Evolutionary conservation across 495 filamentous ascomycete species (phyloP).

Genomic region (Podospora anserina): DNA sequence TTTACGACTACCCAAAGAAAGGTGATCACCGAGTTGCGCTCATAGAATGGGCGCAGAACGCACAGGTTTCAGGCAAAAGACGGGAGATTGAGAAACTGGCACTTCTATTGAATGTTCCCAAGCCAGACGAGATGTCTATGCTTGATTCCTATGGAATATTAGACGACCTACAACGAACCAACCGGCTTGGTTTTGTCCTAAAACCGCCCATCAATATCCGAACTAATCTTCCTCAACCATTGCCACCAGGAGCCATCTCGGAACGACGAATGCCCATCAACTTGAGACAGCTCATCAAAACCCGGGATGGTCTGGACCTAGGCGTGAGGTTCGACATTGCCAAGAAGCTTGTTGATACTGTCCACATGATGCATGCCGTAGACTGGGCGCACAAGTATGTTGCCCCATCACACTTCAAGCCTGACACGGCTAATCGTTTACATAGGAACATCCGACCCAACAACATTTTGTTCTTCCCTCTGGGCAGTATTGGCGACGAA

Average conservation of each 20-base stretch:
- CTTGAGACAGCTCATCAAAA: not conserved
- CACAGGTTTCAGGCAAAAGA: not conserved
- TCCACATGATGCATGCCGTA: not conserved
- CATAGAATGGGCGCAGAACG: not conserved
- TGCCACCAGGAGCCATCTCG: not conserved
- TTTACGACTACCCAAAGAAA: not conserved
- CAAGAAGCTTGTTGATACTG: not conserved
- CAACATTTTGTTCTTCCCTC: not conserved
- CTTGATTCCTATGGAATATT: not conserved
- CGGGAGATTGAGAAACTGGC: not conserved
- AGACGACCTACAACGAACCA: not conserved
- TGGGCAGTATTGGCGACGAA: not conserved
- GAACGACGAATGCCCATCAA: not conserved
- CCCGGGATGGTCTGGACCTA: not conserved
- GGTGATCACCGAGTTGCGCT: not conserved
- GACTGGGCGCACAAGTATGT: not conserved
- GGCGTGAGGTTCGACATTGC: not conserved
- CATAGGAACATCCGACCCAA: not conserved
- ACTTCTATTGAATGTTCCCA: not conserved
- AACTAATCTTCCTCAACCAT: not conserved
- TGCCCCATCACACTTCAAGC: not conserved
- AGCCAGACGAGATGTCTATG: not conserved
- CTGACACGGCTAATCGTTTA: not conserved
- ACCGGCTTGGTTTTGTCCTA: not conserved
- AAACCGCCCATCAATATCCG: not conserved